Evolutionary conservation across 176 grass and related monocot species (phyloP).

Genomic region (Musa beccarii): DNA sequence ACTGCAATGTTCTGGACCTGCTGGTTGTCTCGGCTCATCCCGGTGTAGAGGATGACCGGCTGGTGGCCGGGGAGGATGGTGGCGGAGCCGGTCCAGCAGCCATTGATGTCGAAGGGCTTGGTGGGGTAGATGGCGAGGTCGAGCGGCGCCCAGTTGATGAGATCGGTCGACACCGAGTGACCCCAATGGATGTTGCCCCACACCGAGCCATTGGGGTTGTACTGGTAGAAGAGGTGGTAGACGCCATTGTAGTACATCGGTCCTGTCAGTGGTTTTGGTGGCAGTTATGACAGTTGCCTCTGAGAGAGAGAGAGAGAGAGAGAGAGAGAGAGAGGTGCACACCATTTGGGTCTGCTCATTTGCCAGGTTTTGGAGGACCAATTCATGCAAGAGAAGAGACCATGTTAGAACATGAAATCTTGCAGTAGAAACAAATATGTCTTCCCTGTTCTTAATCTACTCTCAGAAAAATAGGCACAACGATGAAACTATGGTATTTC

Average conservation of each 20-base stretch:
- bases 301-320: neutral
- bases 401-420: neutral
- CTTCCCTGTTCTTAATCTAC: too few relatives aligned
- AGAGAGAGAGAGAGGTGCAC: conserved; percentile 4
- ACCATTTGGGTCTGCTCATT: conserved; percentile 72
- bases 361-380: neutral
- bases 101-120: conserved; percentile 35
- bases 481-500: too few relatives aligned
- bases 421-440: neutral
- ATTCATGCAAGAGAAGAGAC: neutral
- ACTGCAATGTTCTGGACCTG: conserved; percentile 66
- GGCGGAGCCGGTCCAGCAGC: conserved; percentile 49
- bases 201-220: conserved; percentile 37
- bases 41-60: conserved; percentile 47
- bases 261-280: conserved; percentile 17
- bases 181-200: conserved; percentile 65
- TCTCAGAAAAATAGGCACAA: too few relatives aligned
- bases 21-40: conserved; percentile 11
- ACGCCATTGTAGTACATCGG: conserved; percentile 56
- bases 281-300: neutral
- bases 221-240: conserved; percentile 76
- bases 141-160: conserved; percentile 60
- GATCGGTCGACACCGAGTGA: conserved; percentile 64
- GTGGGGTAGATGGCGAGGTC: conserved; percentile 38
- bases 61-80: conserved; percentile 30